These are phyloP conservation scores for Avena eriantha DNA, from an alignment of 176 grass and related monocot genomes.

Conservation along the genomic window DNA sequence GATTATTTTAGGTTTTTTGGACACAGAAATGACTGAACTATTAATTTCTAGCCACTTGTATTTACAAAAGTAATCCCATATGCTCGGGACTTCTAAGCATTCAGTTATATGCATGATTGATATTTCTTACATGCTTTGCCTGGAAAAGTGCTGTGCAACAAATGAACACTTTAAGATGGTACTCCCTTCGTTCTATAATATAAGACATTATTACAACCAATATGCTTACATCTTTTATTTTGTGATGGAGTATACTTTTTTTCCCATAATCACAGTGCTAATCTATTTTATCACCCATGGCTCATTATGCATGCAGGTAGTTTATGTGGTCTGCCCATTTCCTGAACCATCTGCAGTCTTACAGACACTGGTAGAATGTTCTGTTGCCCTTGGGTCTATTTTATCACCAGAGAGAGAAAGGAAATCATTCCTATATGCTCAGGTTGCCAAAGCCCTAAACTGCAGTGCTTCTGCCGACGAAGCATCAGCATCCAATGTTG, in stretches of 20 bases:
- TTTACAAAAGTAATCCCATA: background rate
- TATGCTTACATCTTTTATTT: no score
- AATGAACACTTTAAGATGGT: constrained; percentile 2
- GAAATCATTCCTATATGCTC: constrained; percentile 69
- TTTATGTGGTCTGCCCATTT: constrained; percentile 97
- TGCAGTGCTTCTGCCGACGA: constrained; percentile 63
- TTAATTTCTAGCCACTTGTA: background rate
- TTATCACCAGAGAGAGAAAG: constrained; percentile 71
- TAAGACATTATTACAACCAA: no score
- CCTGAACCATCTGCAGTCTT: constrained; percentile 82
- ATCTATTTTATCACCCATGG: constrained; percentile 36
- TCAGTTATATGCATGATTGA: background rate
- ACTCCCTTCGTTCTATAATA: no score
- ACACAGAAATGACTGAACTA: background rate
- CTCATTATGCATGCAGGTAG: constrained; percentile 61
- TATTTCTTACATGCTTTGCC: constrained; percentile 31
- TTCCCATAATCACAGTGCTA: background rate
- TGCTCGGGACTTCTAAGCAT: background rate
- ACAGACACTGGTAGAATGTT: constrained; percentile 84
- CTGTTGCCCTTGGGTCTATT: constrained; percentile 87
- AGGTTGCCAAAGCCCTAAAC: constrained; percentile 71
- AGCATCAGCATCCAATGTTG: constrained; percentile 81
- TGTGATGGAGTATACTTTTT: background rate
- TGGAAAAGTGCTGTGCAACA: constrained; percentile 26
- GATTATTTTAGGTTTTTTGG: constrained; percentile 22